These are phyloP conservation scores for Fraxinus angustifolia DNA, from an alignment of 305 asterid genomes.

Conservation along the genomic window DNA sequence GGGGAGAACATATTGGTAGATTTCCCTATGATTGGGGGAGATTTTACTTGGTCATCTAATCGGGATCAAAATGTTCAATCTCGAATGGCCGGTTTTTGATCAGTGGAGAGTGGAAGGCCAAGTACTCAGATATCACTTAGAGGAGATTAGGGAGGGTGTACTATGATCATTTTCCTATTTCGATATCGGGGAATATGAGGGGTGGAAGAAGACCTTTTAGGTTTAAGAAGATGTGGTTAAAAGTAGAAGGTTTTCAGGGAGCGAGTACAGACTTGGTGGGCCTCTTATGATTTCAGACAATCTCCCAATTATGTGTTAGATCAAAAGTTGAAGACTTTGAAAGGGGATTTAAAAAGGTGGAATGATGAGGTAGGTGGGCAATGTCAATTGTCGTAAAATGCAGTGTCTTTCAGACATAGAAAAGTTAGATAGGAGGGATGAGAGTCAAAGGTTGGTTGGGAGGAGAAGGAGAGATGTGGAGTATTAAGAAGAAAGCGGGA, in stretches of 20 bases:
- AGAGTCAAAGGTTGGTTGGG: no score
- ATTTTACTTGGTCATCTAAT: not conserved
- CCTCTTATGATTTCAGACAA: not conserved
- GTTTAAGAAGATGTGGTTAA: not conserved
- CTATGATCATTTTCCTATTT: not conserved
- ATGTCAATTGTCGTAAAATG: not conserved
- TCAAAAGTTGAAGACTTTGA: not conserved
- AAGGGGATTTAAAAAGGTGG: not conserved
- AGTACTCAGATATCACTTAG: not conserved
- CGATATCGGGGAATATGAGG: not conserved
- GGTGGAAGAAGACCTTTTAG: no score
- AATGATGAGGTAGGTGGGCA: not conserved
- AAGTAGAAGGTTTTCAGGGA: not conserved
- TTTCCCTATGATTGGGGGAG: not conserved
- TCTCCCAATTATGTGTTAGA: not conserved
- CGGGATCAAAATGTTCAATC: not conserved
- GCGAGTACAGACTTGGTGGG: not conserved
- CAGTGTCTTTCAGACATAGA: no score
- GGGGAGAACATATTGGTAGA: not conserved
- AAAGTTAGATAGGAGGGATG: no score
- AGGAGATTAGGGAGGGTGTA: not conserved
- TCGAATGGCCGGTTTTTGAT: not conserved
- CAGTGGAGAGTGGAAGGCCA: not conserved
- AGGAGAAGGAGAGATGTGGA: no score
- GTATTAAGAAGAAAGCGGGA: no score